A percentile compares a stretch with the other conserved stretches of the same genome.
Conservation (phyloP, 352 stramenopile species). For the Globisporangium spinosum region DNA sequence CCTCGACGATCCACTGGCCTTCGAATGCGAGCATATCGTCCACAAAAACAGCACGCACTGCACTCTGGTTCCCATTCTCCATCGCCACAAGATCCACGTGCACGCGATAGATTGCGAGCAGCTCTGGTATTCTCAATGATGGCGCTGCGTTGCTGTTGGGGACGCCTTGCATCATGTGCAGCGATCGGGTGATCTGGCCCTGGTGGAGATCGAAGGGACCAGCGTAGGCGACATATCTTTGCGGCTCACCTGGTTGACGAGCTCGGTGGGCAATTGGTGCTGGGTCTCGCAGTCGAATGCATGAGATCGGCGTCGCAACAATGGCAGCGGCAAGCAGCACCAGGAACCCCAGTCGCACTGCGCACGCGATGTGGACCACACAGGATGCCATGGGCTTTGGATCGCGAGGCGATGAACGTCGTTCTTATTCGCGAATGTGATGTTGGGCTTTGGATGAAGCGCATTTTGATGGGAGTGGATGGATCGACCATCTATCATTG, state of each 20-base stretch:
- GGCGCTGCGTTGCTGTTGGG: background rate
- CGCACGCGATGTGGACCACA: background rate
- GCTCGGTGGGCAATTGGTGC: background rate
- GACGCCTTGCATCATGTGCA: constrained; percentile 12
- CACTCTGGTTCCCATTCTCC: background rate
- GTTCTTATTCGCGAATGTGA: background rate
- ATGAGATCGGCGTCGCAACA: background rate
- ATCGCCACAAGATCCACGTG: constrained; percentile 11
- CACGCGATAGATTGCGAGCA: constrained; percentile 13
- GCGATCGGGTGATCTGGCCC: constrained; percentile 7
- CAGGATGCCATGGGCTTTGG: background rate
- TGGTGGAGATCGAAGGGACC: constrained; percentile 11
- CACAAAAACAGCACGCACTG: background rate
- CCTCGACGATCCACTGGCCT: constrained; percentile 11
- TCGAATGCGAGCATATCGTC: background rate
- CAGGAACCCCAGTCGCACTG: background rate
- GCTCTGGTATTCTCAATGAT: background rate
- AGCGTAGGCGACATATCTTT: constrained; percentile 23
- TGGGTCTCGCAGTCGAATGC: constrained; percentile 1
- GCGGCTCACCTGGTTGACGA: background rate
- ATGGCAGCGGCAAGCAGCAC: background rate
- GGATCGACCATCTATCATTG: background rate
- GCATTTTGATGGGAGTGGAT: background rate
- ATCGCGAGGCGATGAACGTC: background rate
- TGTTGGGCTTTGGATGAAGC: background rate